Evolutionary conservation across 208 protist species (phyloP).

Genomic region (Wallacemonas sp.): DNA sequence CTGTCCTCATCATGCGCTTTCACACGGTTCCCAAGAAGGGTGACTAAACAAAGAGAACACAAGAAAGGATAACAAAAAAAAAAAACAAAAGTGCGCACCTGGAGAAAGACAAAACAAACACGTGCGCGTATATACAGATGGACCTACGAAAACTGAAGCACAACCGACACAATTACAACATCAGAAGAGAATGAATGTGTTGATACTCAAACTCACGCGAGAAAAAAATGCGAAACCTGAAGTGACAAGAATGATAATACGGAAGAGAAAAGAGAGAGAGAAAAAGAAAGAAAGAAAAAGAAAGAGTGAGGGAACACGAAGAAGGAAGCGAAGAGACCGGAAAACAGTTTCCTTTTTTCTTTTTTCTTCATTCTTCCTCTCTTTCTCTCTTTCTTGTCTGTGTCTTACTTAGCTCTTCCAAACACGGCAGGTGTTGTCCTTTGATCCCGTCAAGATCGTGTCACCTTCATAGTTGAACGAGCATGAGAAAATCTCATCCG

Average conservation of each 20-base stretch:
- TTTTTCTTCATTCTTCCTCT: conserved; percentile 5
- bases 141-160: too few relatives aligned
- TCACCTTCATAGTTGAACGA: conserved; percentile 96
- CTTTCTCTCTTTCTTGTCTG: background rate
- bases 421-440: conserved; percentile 97
- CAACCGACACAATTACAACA: too few relatives aligned
- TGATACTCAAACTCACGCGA: background rate
- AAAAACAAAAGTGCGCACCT: too few relatives aligned
- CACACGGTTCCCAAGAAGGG: too few relatives aligned
- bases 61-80: too few relatives aligned
- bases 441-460: conserved; percentile 96
- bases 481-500: conserved; percentile 96
- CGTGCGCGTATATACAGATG: too few relatives aligned
- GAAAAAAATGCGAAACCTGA: background rate
- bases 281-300: conserved; percentile 7
- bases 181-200: too few relatives aligned
- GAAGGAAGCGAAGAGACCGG: conserved; percentile 12
- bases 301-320: background rate
- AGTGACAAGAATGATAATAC: background rate
- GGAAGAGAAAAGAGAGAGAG: conserved; percentile 22
- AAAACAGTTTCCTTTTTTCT: background rate
- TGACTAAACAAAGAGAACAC: too few relatives aligned
- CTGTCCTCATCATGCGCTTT: too few relatives aligned
- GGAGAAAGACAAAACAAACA: too few relatives aligned
- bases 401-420: conserved; percentile 78